These are phyloP conservation scores for Colletotrichum somersetense DNA, from an alignment of 2,329 filamentous ascomycete genomes.

Conservation along the genomic window DNA sequence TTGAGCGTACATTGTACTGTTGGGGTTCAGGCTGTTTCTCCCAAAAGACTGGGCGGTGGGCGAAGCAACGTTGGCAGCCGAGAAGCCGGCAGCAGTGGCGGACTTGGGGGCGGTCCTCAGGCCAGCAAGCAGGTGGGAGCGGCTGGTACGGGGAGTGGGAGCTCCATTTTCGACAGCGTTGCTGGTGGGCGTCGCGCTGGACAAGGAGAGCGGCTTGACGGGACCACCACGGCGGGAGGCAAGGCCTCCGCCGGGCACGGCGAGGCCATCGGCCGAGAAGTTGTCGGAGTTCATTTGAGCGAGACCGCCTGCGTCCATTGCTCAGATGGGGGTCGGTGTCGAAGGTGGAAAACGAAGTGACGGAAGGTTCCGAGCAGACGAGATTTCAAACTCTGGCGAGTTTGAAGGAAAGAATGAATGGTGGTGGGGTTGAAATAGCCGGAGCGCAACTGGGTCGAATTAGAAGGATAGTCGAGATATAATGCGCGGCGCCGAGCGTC, in stretches of 20 bases:
- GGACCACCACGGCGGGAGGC: conserved; percentile 87
- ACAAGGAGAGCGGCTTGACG: conserved; percentile 90
- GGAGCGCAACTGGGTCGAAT: conserved; percentile 41
- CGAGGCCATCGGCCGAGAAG: conserved; percentile 79
- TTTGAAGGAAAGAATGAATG: conserved; percentile 36
- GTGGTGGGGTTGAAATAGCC: conserved; percentile 30
- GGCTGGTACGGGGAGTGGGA: conserved; percentile 91
- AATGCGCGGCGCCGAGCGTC: conserved; percentile 32
- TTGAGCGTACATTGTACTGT: conserved; percentile 60
- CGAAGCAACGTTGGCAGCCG: conserved; percentile 66
- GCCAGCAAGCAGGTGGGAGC: conserved; percentile 93
- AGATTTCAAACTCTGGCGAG: conserved; percentile 31
- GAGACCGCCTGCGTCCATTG: conserved; percentile 97
- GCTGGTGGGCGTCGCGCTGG: conserved; percentile 76
- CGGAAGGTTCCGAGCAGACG: conserved; percentile 22
- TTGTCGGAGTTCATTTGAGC: conserved; percentile 98
- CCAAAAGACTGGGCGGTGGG: conserved; percentile 59
- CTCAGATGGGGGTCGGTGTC: conserved; percentile 52
- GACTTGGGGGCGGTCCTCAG: conserved; percentile 95
- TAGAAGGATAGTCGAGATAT: conserved; percentile 40
- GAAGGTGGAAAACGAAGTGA: conserved; percentile 23
- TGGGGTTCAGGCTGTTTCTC: conserved; percentile 59
- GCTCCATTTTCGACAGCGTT: conserved; percentile 75
- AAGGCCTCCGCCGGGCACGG: conserved; percentile 83
- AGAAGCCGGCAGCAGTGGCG: conserved; percentile 75